Conservation (phyloP, 179 eudicot genomes). For the Corrigiola litoralis region DNA sequence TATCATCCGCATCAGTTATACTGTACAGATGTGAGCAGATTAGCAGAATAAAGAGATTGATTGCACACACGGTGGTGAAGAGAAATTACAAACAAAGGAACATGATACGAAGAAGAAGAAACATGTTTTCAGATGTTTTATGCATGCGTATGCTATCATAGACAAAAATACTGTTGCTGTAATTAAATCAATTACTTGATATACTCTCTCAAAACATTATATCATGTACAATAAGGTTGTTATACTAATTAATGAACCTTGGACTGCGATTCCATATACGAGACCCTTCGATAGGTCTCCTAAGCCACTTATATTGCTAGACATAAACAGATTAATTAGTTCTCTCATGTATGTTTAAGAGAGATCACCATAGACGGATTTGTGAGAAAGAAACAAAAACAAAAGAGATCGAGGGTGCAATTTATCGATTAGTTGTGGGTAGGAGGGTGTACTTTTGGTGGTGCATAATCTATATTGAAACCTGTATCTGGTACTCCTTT, state of each 20-base stretch:
- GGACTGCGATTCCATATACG: neutral
- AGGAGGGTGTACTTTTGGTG: constrained; percentile 38
- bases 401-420: neutral
- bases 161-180: neutral
- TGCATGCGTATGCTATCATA: too few species aligned
- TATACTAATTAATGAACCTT: neutral
- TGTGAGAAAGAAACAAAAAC: neutral
- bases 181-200: neutral
- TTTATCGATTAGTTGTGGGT: constrained; percentile 26
- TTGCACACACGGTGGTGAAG: too few species aligned
- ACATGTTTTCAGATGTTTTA: too few species aligned
- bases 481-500: constrained; percentile 17
- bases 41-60: too few species aligned
- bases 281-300: too few species aligned
- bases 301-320: too few species aligned
- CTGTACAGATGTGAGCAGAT: too few species aligned
- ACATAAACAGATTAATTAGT: neutral
- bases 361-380: neutral
- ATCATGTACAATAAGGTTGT: constrained; percentile 9
- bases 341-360: neutral
- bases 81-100: too few species aligned
- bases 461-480: constrained; percentile 34
- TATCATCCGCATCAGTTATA: too few species aligned
- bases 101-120: too few species aligned
- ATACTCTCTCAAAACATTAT: neutral